Percentiles rank a stretch among this genome's conserved stretches.
phyloP scores from a whole-genome alignment of 768 basidiomycete genomes.

The Kwoniella sp. region DNA sequence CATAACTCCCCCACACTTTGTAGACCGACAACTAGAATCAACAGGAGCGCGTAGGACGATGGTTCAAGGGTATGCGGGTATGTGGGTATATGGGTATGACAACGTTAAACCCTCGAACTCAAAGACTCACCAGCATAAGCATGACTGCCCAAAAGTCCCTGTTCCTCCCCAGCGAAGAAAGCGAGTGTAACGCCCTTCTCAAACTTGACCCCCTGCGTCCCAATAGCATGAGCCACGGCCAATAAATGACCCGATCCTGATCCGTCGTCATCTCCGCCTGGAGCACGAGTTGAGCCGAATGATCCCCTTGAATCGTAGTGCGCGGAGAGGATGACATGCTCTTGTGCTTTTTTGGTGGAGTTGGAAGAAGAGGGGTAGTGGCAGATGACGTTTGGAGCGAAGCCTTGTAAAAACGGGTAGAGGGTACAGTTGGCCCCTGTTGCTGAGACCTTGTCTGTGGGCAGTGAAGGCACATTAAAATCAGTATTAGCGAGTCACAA shows the following conservation, averaged over 20 bases:
- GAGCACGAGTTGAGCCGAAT: slow-evolving; percentile 73
- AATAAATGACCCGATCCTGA: slow-evolving; percentile 72
- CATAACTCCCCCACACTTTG: not conserved
- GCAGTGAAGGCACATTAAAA: too few species aligned
- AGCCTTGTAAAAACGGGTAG: slow-evolving; percentile 68
- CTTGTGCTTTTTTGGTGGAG: slow-evolving; percentile 60
- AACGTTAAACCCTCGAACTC: too few species aligned
- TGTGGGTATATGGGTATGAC: too few species aligned
- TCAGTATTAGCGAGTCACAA: too few species aligned
- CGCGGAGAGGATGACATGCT: slow-evolving; percentile 73
- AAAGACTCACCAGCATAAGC: slow-evolving; percentile 77
- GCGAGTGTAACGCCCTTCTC: slow-evolving; percentile 75
- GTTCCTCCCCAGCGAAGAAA: slow-evolving; percentile 89
- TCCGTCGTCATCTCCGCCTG: slow-evolving; percentile 68
- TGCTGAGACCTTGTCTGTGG: slow-evolving; percentile 61
- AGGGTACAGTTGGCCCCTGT: slow-evolving; percentile 75
- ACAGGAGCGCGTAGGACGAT: too few species aligned
- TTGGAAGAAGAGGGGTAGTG: slow-evolving; percentile 64
- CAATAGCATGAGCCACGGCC: slow-evolving; percentile 75
- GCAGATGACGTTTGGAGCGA: slow-evolving; percentile 85
- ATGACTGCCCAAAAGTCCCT: slow-evolving; percentile 76
- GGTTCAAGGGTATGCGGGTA: too few species aligned
- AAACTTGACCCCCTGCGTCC: slow-evolving; percentile 68
- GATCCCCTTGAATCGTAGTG: slow-evolving; percentile 92
- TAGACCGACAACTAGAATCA: too few species aligned